phyloP scores from a whole-genome alignment of 2,329 filamentous ascomycete genomes.

The Acrocalymma vagum region DNA sequence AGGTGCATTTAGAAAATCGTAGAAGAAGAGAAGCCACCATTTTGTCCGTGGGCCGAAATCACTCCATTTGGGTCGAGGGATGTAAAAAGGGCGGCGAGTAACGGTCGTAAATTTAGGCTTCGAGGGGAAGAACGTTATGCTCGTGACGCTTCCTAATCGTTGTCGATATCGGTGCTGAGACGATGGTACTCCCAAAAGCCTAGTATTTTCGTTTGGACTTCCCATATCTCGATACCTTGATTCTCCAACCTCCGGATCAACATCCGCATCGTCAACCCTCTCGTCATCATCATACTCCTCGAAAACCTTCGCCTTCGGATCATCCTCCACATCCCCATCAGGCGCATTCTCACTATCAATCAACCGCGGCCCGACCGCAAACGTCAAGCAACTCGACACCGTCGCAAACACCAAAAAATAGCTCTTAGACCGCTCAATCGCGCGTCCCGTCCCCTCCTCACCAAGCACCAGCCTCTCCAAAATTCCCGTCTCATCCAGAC shows the following conservation, averaged over 20 bases:
- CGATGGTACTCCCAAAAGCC: slow-evolving; percentile 10
- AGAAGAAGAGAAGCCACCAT: slow-evolving; percentile 41
- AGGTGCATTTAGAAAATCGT: slow-evolving; percentile 42
- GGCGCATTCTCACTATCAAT: slow-evolving; percentile 55
- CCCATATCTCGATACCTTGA: too few species aligned
- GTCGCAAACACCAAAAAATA: slow-evolving; percentile 73
- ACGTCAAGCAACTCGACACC: slow-evolving; percentile 68
- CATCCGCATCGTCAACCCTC: slow-evolving; percentile 5
- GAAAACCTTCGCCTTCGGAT: slow-evolving; percentile 16
- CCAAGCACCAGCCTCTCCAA: slow-evolving; percentile 56
- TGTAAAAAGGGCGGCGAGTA: slow-evolving; percentile 32
- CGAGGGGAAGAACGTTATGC: slow-evolving; percentile 41
- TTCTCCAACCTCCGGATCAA: slow-evolving; percentile 13
- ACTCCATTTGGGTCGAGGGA: slow-evolving; percentile 30
- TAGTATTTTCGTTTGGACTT: slow-evolving; percentile 23
- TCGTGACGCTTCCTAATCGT: slow-evolving; percentile 25
- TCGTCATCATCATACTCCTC: slow-evolving; percentile 8
- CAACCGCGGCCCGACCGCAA: slow-evolving; percentile 68
- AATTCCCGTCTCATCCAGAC: slow-evolving; percentile 64
- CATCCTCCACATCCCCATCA: slow-evolving; percentile 32
- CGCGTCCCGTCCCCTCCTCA: slow-evolving; percentile 52
- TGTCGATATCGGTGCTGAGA: slow-evolving; percentile 1
- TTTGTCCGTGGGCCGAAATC: slow-evolving; percentile 30
- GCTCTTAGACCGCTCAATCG: slow-evolving; percentile 67
- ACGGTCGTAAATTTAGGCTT: slow-evolving; percentile 31